Conservation (phyloP, 306 rosid species). For the Begonia fuchsioides region DNA sequence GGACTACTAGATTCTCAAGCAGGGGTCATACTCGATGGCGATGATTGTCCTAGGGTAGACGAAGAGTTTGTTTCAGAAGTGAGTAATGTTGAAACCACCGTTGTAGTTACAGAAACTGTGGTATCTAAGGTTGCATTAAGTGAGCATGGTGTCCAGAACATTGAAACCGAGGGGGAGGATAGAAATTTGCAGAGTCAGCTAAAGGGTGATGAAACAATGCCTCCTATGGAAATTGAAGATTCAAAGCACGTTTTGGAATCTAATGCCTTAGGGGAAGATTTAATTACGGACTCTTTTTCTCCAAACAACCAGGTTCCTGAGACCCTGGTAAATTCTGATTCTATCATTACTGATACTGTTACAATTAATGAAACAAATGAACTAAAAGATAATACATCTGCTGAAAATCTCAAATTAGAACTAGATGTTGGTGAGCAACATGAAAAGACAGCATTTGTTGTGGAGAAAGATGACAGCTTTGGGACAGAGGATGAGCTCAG, state of each 20-base stretch:
- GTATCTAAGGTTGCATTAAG: constrained; percentile 18
- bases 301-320: constrained; percentile 94
- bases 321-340: constrained; percentile 98
- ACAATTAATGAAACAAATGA: constrained; percentile 98
- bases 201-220: constrained; percentile 18
- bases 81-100: constrained; percentile 24
- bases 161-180: constrained; percentile 18
- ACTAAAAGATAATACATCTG: constrained; percentile 97
- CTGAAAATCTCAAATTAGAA: constrained; percentile 98
- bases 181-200: constrained; percentile 21
- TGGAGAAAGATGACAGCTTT: constrained; percentile 24
- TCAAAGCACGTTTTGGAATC: constrained; percentile 21
- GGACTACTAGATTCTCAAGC: constrained; percentile 5
- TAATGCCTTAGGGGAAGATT: constrained; percentile 28
- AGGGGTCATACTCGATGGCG: constrained; percentile 15
- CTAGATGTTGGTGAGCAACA: constrained; percentile 58
- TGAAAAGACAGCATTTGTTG: constrained; percentile 13
- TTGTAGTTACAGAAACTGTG: constrained; percentile 24
- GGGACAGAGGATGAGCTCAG: constrained; percentile 31
- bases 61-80: constrained; percentile 17
- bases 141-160: constrained; percentile 21
- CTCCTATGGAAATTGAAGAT: constrained; percentile 37
- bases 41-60: constrained; percentile 18
- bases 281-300: constrained; percentile 28
- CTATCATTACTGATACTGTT: constrained; percentile 97